Evolutionary conservation across 2,329 filamentous ascomycete species (phyloP).

Genomic region (Exserohilum rostratum): DNA sequence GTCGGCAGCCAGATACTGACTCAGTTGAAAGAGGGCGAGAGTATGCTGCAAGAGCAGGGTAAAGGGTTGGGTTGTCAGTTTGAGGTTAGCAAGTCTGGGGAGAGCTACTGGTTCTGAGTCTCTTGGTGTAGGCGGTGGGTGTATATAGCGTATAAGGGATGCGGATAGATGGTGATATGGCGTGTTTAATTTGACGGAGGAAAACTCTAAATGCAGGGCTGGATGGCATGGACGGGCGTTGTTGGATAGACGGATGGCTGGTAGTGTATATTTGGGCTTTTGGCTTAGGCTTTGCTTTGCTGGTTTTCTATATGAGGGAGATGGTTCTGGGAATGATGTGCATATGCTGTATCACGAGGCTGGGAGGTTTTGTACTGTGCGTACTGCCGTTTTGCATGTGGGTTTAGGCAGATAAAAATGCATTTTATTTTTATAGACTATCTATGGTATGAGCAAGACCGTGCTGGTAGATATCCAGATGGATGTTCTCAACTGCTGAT

Average conservation of each 20-base stretch:
- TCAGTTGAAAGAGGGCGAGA: slow-evolving; percentile 71
- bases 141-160: too few species aligned
- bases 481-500: too few species aligned
- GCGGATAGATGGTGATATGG: too few species aligned
- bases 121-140: too few species aligned
- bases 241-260: neutral
- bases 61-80: slow-evolving; percentile 79
- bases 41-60: slow-evolving; percentile 51
- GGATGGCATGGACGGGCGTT: neutral
- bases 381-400: too few species aligned
- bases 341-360: neutral
- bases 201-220: neutral
- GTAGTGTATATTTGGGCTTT: neutral
- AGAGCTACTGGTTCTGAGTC: slow-evolving; percentile 58
- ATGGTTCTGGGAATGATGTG: neutral
- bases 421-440: too few species aligned
- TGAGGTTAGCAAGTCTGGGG: slow-evolving; percentile 70
- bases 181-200: too few species aligned
- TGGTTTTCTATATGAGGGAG: neutral
- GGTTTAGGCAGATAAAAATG: too few species aligned
- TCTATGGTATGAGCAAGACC: too few species aligned
- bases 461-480: too few species aligned
- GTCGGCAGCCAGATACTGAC: slow-evolving; percentile 70
- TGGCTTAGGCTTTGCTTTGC: slow-evolving; percentile 1
- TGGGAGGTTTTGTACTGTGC: too few species aligned